Percentiles rank a stretch among this genome's conserved stretches.
These are phyloP conservation scores for Ophiobolus disseminans DNA, from an alignment of 2,329 filamentous ascomycete species.

Conservation along the genomic window DNA sequence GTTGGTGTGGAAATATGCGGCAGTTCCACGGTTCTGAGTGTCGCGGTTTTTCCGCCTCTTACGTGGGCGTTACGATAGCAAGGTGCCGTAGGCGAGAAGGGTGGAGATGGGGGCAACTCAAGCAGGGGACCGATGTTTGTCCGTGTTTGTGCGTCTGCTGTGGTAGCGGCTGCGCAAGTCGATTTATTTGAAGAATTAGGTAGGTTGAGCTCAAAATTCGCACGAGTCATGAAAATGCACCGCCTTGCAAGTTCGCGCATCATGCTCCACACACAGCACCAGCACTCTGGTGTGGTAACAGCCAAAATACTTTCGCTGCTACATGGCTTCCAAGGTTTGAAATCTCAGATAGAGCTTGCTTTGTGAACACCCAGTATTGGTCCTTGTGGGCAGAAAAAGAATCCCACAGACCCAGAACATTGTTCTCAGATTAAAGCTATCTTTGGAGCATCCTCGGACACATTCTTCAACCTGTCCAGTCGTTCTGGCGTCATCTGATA, in stretches of 20 bases:
- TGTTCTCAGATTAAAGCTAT: constrained; percentile 16
- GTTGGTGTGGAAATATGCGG: constrained; percentile 26
- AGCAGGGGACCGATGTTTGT: no score
- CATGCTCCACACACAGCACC: no score
- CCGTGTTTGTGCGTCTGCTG: no score
- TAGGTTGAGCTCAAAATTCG: not conserved
- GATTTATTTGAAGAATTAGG: not conserved
- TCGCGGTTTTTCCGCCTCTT: constrained; percentile 6
- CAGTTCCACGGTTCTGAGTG: constrained; percentile 30
- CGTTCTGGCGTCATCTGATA: constrained; percentile 29
- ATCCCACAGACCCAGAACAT: not conserved
- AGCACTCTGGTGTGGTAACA: not conserved
- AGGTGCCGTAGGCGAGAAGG: not conserved
- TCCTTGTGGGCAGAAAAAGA: no score
- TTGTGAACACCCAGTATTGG: no score
- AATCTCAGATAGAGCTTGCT: no score
- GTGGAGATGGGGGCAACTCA: no score
- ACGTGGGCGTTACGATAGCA: no score
- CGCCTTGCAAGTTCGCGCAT: no score
- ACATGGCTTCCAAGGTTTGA: not conserved
- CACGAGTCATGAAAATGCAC: not conserved
- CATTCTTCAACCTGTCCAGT: constrained; percentile 14
- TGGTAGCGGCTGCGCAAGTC: no score
- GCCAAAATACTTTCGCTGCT: no score
- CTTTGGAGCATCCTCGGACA: not conserved